Base-by-base conservation (phyloP, 192 early-diverging fungal genomes). In the Chytriomyces sp. region DNA sequence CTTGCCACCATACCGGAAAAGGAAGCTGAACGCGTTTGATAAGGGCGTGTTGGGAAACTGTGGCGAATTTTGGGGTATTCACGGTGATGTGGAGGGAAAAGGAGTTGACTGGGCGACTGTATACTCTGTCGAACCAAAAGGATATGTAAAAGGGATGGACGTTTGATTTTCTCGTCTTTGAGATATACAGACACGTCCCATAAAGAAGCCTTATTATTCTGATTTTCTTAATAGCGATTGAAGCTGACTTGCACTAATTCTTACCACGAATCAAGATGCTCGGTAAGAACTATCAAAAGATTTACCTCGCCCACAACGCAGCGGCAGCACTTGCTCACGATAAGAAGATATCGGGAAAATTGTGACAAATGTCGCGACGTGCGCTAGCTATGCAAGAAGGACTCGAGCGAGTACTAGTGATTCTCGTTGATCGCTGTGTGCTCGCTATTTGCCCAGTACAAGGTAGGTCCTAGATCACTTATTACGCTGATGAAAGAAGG, bases 11-110 rank as follows among this genome's bases (percentile, higher is more conserved):
- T 86, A 84, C 58, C 59, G 70, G 25, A 63, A 80, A 34, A 44
- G 85, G 39, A 66, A 68, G 52, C 40, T 69, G 59, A 91, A 94
- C 80, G 88, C 91, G 17, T 96, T 95, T 76, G 90, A 92, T 74
- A 86, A 88, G 79, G 96, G 96, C 5, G 59, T 86, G 4, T 79
- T 86, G 63, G 82, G 82, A 53, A 98, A 98, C 78, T 95, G 92
- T 70, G 52, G 91, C 2, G 92, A 93, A 19, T 98, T 98, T 79
- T 96, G 93, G 82, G 37, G n/a, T 10, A 58, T 56, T 22, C n/a
- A n/a, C n/a, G n/a, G n/a, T n/a, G n/a, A n/a, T n/a, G n/a, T n/a
- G n/a, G n/a, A n/a, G n/a, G n/a, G n/a, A n/a, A n/a, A n/a, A n/a
- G n/a, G n/a, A n/a, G n/a, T n/a, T n/a, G n/a, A n/a, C n/a, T n/a